Base-by-base conservation (phyloP, 768 basidiomycete species). In the Tubosaeta sp. region DNA sequence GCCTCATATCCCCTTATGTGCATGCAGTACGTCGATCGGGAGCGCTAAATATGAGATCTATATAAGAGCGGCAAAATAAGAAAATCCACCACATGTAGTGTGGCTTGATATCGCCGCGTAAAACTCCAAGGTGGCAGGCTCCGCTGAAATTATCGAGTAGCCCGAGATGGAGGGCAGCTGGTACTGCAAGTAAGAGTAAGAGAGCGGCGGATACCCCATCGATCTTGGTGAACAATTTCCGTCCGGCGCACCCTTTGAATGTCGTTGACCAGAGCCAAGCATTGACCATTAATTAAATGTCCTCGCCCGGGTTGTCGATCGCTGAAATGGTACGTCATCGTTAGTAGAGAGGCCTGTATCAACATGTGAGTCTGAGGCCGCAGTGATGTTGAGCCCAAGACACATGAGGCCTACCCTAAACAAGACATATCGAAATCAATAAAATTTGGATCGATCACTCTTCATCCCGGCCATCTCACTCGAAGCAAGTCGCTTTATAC, bases 401-500 rank as follows among this genome's bases (percentile, higher is more conserved):
- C 25, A 29, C 41, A 43, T 8, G 48, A 32, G 45, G 45, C 67
- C 69, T 62, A 64, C 69, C 69, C 69, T 68, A 71, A 71, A 71
- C 41, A 40, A 41, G 27, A 39, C 18, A 32, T 44, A 46, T 54
- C 55, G 48, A 57, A 56, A 58, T 45, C 46, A 58, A n/a, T 47
- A 55, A 52, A 54, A 57, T 52, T 19, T 10, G 19, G 49, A 60
- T 59, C 66, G 51, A 68, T 60, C 52, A 60, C 54, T 64, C 59
- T 60, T 67, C 55, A 57, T 65, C 63, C 56, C 53, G 48, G 55
- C 53, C 70, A 61, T 63, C 54, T 61, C 51, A 34, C 39, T 45
- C 44, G 38, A 49, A 38, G 48, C 51, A 42, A 16, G 42, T 46
- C 44, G 30, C 18, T 32, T 46, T 51, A 53, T 40, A 62, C 54